These are phyloP conservation scores for Hyaloperonospora arabidopsidis DNA, from an alignment of 352 stramenopile species.

Conservation along the genomic window DNA sequence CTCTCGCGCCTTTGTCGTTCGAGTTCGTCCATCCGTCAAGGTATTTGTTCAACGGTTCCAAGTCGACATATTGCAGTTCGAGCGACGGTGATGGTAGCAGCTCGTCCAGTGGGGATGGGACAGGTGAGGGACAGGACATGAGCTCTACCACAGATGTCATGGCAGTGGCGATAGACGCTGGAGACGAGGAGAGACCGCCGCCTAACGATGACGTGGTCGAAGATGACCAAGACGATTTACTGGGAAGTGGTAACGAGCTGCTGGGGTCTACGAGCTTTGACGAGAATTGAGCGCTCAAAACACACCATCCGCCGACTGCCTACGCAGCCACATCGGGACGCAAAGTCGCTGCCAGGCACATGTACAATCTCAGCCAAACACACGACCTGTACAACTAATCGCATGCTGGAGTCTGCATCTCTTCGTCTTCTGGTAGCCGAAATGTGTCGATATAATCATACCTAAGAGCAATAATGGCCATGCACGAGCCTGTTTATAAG, in stretches of 20 bases:
- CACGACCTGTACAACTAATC: slow-evolving; percentile 24
- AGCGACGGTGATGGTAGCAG: slow-evolving; percentile 48
- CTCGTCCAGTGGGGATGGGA: slow-evolving; percentile 46
- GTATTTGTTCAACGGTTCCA: slow-evolving; percentile 68
- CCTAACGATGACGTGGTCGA: slow-evolving; percentile 25
- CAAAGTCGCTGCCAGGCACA: background rate
- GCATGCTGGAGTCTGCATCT: slow-evolving; percentile 15
- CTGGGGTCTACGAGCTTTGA: slow-evolving; percentile 55
- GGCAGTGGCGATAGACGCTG: slow-evolving; percentile 31
- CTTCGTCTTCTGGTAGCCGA: slow-evolving; percentile 10
- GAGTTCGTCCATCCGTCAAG: slow-evolving; percentile 64
- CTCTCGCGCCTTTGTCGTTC: slow-evolving; percentile 36
- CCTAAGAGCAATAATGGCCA: slow-evolving; percentile 10
- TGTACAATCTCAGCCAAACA: no score
- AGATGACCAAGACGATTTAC: slow-evolving; percentile 61
- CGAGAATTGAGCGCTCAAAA: slow-evolving; percentile 30
- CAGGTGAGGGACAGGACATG: slow-evolving; percentile 27
- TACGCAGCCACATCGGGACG: background rate
- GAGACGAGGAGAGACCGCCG: slow-evolving; percentile 23
- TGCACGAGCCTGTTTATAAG: slow-evolving; percentile 17
- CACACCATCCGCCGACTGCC: background rate
- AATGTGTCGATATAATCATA: slow-evolving; percentile 19
- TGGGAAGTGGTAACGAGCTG: slow-evolving; percentile 71
- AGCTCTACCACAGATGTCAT: slow-evolving; percentile 15
- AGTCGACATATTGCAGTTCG: slow-evolving; percentile 52